These are phyloP conservation scores for Conidiobolus incongruus DNA, from an alignment of 371 early-diverging fungal genomes.

Conservation along the genomic window DNA sequence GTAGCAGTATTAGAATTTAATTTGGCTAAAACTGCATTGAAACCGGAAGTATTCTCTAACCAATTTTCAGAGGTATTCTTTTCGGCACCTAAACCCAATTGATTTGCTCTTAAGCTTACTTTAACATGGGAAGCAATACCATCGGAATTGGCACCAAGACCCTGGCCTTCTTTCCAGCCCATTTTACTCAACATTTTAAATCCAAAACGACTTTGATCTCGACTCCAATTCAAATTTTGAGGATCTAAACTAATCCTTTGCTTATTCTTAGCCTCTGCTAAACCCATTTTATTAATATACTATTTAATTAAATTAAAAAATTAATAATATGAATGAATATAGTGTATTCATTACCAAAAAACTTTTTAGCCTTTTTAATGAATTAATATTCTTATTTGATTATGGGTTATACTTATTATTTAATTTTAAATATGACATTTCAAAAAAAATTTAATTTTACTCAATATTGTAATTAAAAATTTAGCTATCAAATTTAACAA, in stretches of 20 bases:
- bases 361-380: too few species aligned
- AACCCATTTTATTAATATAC: slow-evolving; percentile 5
- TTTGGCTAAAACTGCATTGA: slow-evolving; percentile 54
- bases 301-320: too few species aligned
- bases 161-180: slow-evolving; percentile 90
- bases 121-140: slow-evolving; percentile 59
- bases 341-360: too few species aligned
- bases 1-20: slow-evolving; percentile 27
- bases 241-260: slow-evolving; percentile 77
- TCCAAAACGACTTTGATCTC: slow-evolving; percentile 31
- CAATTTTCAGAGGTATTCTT: slow-evolving; percentile 74
- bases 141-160: slow-evolving; percentile 71
- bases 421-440: too few species aligned
- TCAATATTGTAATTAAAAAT: too few species aligned
- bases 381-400: too few species aligned
- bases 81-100: slow-evolving; percentile 70
- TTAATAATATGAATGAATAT: too few species aligned
- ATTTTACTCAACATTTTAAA: slow-evolving; percentile 78
- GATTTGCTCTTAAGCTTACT: slow-evolving; percentile 53
- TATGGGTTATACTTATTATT: too few species aligned
- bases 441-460: too few species aligned
- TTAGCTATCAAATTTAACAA: too few species aligned
- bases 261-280: slow-evolving; percentile 49
- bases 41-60: slow-evolving; percentile 78
- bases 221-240: slow-evolving; percentile 69